These are phyloP conservation scores for Nothophaeocryptopus gaeumannii DNA, from an alignment of 2,329 filamentous ascomycete species.

Conservation along the genomic window DNA sequence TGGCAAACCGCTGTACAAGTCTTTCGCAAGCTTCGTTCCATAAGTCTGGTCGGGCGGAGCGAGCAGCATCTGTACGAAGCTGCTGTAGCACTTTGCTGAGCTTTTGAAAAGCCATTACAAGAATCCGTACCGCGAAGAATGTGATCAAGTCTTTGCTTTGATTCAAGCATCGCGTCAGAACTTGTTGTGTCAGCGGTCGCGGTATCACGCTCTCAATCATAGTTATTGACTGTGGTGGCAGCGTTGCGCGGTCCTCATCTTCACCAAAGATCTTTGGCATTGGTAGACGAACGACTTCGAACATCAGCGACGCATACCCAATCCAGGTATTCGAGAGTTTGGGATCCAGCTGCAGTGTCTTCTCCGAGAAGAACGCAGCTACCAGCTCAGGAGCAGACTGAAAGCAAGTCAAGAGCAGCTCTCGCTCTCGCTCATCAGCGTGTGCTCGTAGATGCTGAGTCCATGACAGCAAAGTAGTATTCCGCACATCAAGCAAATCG, in stretches of 20 bases:
- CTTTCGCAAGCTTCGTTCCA: conserved; percentile 70
- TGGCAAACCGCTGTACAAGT: conserved; percentile 71
- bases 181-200: conserved; percentile 74
- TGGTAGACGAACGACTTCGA: conserved; percentile 72
- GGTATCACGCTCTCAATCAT: conserved; percentile 85
- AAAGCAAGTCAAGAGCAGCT: conserved; percentile 79
- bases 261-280: conserved; percentile 72
- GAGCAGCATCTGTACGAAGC: conserved; percentile 44
- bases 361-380: conserved; percentile 81
- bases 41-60: conserved; percentile 43
- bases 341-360: conserved; percentile 80
- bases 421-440: conserved; percentile 74
- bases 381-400: conserved; percentile 78
- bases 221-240: conserved; percentile 75
- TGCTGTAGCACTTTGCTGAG: conserved; percentile 62
- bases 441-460: conserved; percentile 77
- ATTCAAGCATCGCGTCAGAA: conserved; percentile 73
- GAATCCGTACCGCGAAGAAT: conserved; percentile 77
- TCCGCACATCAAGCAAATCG: conserved; percentile 68
- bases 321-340: conserved; percentile 94
- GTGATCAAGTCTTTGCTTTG: conserved; percentile 75
- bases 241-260: conserved; percentile 50
- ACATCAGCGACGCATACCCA: conserved; percentile 84
- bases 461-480: conserved; percentile 75
- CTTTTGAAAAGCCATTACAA: conserved; percentile 78